These are phyloP conservation scores for Symbiodinium natans DNA, from an alignment of 73 alveolate genomes.

Conservation along the genomic window DNA sequence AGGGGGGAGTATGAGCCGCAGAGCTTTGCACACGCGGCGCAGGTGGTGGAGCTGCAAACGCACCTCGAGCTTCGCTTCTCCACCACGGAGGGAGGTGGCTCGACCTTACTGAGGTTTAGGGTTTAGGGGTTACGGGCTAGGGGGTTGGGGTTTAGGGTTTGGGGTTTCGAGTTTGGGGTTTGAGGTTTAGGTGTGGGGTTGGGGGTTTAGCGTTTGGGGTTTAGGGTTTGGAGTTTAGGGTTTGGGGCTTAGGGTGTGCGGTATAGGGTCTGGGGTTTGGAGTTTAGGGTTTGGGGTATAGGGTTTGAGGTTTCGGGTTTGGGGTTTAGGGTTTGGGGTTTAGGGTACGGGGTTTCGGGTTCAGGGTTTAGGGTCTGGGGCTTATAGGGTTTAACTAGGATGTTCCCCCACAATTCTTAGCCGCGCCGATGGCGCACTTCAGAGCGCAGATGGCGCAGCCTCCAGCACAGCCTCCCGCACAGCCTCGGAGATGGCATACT, in stretches of 20 bases:
- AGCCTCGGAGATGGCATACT: too few species aligned
- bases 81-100: slow-evolving; percentile 36
- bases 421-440: too few species aligned
- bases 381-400: too few species aligned
- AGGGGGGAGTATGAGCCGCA: too few species aligned
- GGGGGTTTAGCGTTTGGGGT: not conserved
- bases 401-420: too few species aligned
- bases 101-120: too few species aligned
- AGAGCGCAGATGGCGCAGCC: too few species aligned
- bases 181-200: not conserved
- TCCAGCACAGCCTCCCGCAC: too few species aligned
- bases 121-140: not conserved
- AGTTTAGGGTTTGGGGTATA: not conserved
- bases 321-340: not conserved
- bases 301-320: not conserved
- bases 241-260: not conserved
- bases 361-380: not conserved
- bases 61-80: slow-evolving; percentile 69
- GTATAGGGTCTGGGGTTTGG: not conserved
- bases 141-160: not conserved
- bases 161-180: not conserved
- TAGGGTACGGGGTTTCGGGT: not conserved
- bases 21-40: too few species aligned
- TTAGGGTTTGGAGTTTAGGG: not conserved
- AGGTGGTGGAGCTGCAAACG: slow-evolving; percentile 81